Evolutionary conservation across 306 rosid species (phyloP), one percentile per base, ranked within the genome.

Genomic region (Vigna unguiculata): DNA sequence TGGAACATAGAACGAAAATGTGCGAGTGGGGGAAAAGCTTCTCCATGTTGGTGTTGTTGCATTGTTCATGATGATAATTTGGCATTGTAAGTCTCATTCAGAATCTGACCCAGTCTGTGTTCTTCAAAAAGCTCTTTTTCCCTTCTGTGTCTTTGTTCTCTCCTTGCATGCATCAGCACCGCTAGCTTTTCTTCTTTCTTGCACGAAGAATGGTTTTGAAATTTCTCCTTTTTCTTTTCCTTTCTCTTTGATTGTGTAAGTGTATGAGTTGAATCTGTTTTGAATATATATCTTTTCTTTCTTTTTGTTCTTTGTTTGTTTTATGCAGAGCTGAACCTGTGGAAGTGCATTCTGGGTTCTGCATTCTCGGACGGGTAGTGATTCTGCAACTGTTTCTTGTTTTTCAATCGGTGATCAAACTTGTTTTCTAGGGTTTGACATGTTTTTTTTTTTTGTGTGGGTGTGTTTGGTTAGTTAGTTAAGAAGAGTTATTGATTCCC

Each of bases 331-430:
- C 60, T 36, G 71, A 32, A 68, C 66, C 16, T 43, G 74, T 36
- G 71, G 10, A 64, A 43, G 34, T 36, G 28, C 53, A 70, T 70
- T 76, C 1, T 60, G 6, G 12, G 22, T 51, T 76, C 38, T 63
- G 74, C 72, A 78, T 78, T 80, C 30, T 63, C 15, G 3, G 4
- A 15, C 34, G 2, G 79, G 76, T 71, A 77, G 51, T 9, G 17
- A n/a, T 54, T 82, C 2, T 0, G 2, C 21, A 10, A 17, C 34
- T 22, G 16, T 64, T 41, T 69, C 20, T 22, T 68, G 2, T 38
- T 28, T 28, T 28, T 59, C 43, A 5, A 22, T 46, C 0, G 5
- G 5, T 24, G 21, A 2, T 14, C 7, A 30, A 21, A 0, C 0
- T 1, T 2, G 1, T 10, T 34, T 22, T 21, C 17, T 78, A 47